phyloP scores from a whole-genome alignment of 169 alveolate genomes.

The Eimeria tenella region DNA sequence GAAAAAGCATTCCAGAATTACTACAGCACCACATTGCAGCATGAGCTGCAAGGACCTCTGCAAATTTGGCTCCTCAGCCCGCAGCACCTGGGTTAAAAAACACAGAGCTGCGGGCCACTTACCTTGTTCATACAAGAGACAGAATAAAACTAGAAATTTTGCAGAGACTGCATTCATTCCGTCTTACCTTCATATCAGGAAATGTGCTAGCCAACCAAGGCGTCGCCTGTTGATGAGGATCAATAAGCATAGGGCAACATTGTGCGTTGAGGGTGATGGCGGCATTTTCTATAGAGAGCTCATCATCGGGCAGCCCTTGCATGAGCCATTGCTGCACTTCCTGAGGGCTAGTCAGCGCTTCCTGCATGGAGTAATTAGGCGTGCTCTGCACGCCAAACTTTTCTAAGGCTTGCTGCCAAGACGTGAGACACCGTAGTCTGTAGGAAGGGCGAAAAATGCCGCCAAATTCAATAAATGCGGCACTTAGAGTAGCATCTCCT shows the following conservation, averaged over 20 bases:
- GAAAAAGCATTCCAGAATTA: conserved; percentile 96
- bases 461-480: conserved; percentile 91
- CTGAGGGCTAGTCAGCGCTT: conserved; percentile 93
- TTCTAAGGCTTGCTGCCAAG: conserved; percentile 86
- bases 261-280: conserved; percentile 86
- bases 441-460: conserved; percentile 93
- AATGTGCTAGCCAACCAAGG: conserved; percentile 87
- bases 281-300: conserved; percentile 89
- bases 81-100: conserved; percentile 11
- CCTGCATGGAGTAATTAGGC: conserved; percentile 84
- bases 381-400: conserved; percentile 87
- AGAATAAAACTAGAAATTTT: background rate
- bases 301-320: conserved; percentile 88
- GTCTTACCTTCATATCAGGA: conserved; percentile 83
- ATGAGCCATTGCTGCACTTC: conserved; percentile 94
- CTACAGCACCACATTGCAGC: conserved; percentile 80
- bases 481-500: conserved; percentile 91
- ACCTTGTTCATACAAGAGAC: background rate
- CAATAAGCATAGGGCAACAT: conserved; percentile 88
- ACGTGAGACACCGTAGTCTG: conserved; percentile 86
- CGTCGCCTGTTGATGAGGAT: conserved; percentile 90
- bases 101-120: background rate
- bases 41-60: conserved; percentile 41
- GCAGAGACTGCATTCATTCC: background rate
- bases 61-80: conserved; percentile 65